phyloP scores from a whole-genome alignment of 2,329 filamentous ascomycete genomes.

The Penicillium sp. region DNA sequence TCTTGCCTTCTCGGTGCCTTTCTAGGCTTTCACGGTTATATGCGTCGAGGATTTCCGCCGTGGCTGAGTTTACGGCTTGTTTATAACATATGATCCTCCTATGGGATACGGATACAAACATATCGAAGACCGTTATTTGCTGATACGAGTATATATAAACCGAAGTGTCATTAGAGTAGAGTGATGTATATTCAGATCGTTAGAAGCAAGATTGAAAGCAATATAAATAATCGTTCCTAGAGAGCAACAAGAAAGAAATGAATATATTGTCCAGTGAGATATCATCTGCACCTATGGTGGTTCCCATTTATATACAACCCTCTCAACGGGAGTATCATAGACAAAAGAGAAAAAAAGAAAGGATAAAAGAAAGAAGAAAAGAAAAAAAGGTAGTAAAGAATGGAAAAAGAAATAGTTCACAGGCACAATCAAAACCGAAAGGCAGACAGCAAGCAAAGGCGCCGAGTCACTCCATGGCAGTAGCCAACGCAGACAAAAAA shows the following conservation, averaged over 20 bases:
- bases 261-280: background rate
- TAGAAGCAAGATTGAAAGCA: background rate
- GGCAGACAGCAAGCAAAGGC: background rate
- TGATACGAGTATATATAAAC: no score
- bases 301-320: conserved; percentile 3
- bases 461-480: conserved; percentile 1
- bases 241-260: background rate
- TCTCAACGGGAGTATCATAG: background rate
- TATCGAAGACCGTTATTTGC: background rate
- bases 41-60: fast-evolving
- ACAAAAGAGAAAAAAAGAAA: background rate
- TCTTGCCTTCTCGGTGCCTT: background rate
- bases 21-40: background rate
- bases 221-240: background rate
- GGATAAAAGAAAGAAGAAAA: background rate
- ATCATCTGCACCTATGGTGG: background rate
- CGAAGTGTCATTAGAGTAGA: background rate
- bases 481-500: background rate
- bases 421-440: background rate
- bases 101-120: background rate
- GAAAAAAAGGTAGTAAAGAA: background rate
- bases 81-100: background rate
- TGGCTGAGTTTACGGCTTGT: background rate
- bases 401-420: background rate
- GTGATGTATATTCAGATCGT: background rate